Evolutionary conservation across 1,284 basidiomycete species (phyloP), one percentile per base, ranked within the genome.

Genomic region (Pseudozyma sp.): DNA sequence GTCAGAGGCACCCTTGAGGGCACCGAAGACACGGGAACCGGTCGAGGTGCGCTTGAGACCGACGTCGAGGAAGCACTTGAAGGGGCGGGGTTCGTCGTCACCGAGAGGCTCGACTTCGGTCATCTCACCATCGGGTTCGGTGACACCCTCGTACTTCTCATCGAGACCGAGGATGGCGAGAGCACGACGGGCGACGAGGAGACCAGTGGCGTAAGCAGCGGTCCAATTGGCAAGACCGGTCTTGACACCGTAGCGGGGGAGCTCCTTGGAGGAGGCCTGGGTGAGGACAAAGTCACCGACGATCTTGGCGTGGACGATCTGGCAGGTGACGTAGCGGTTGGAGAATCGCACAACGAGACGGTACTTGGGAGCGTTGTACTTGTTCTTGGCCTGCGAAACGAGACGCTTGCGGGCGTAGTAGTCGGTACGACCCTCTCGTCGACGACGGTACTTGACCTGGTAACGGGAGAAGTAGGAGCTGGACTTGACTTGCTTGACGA

Each of bases 151-250:
- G 86, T 99, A 99, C 89, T 98, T 99, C 87, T 99, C 96, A 69
- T 93, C 94, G 74, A 99, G 91, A 80, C 94, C 94, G 83, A 99
- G 91, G 87, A 97, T 97, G 84, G 91, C 91, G 63, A 99, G 88
- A 44, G 95, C 96, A 85, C 97, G 94, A 80, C 97, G 94, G 68
- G 97, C 96, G 81, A 89, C 90, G 52, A 99, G 91, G 60, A 99
- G 91, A 86, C 97, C 97, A 82, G 97, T 98, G 57, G 97, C 97
- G 87, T 99, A 99, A 57, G 95, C 95, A 19, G 96, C 95, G 78
- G 94, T 89, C 97, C 97, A 99, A 89, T 99, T 99, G 77, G 95
- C 95, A 52, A 99, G 89, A 87, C 97, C 97, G 86, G 99, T 95
- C 86, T 93, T 93, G 87, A 99, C 97, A 77, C 97, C 97, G 86